Evolutionary conservation across 1,139 yeast species (phyloP).

Genomic region (Nakaseomyces sp.): DNA sequence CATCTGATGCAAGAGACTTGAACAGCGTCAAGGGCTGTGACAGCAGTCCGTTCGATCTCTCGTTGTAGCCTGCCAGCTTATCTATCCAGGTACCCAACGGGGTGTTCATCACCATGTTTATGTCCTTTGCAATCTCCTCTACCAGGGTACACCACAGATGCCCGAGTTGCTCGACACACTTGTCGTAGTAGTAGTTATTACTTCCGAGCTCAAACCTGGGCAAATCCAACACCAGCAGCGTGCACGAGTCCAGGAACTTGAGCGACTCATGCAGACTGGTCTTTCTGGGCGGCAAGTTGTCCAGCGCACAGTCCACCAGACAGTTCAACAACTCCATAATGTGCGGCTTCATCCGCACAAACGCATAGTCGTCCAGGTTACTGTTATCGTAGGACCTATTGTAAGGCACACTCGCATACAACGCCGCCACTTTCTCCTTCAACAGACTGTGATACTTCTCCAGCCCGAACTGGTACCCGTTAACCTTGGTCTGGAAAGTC

Average conservation of each 20-base stretch:
- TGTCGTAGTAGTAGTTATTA: slow-evolving; percentile 61
- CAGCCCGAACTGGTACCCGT: slow-evolving; percentile 17
- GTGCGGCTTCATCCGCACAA: slow-evolving; percentile 64
- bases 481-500: slow-evolving; percentile 16
- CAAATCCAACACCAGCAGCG: slow-evolving; percentile 53
- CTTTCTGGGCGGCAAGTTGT: slow-evolving; percentile 74
- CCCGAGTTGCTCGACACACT: slow-evolving; percentile 74
- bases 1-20: slow-evolving; percentile 16
- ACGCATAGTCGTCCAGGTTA: slow-evolving; percentile 62
- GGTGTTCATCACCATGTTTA: slow-evolving; percentile 34
- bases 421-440: slow-evolving; percentile 19
- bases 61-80: slow-evolving; percentile 53
- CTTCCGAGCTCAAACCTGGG: slow-evolving; percentile 67
- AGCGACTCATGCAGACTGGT: slow-evolving; percentile 41
- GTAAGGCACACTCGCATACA: slow-evolving; percentile 26
- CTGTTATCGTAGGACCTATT: slow-evolving; percentile 17
- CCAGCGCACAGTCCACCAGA: slow-evolving; percentile 69
- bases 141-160: slow-evolving; percentile 66
- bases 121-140: slow-evolving; percentile 34
- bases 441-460: slow-evolving; percentile 21
- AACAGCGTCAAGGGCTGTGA: slow-evolving; percentile 41
- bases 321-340: slow-evolving; percentile 71
- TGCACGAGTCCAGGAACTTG: slow-evolving; percentile 58
- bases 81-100: slow-evolving; percentile 41
- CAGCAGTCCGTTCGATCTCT: slow-evolving; percentile 44